Evolutionary conservation across 176 grass and related monocot species (phyloP).

Genomic region (Puya raimondii): DNA sequence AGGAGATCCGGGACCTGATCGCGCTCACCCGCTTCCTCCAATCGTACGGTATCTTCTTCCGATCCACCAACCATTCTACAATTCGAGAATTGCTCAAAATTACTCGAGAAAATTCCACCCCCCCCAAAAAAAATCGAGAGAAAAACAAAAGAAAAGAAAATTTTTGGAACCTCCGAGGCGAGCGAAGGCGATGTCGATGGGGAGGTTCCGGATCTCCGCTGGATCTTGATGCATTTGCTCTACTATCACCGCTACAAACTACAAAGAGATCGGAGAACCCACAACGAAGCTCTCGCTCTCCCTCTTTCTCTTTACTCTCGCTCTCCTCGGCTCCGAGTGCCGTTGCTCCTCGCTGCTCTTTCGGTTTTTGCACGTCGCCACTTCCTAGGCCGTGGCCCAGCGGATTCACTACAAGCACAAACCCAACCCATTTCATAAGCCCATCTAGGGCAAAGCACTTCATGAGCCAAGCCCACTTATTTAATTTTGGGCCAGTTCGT

Average conservation of each 20-base stretch:
- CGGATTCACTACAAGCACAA: too few relatives aligned
- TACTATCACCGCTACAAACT: not conserved
- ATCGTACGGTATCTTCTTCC: slow-evolving; percentile 81
- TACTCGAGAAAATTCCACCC: not conserved
- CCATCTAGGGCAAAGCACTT: too few relatives aligned
- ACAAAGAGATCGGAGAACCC: not conserved
- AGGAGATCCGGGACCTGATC: slow-evolving; percentile 48
- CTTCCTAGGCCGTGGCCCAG: too few relatives aligned
- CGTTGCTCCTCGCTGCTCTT: too few relatives aligned
- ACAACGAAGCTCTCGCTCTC: not conserved
- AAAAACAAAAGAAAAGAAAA: not conserved
- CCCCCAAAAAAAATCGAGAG: not conserved
- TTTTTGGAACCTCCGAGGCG: slow-evolving; percentile 46
- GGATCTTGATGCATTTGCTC: slow-evolving; percentile 40
- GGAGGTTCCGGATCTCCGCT: slow-evolving; percentile 60
- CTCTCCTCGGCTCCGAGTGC: too few relatives aligned
- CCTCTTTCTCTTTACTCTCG: too few relatives aligned
- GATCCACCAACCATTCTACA: slow-evolving; percentile 94
- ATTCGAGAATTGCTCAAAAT: not conserved
- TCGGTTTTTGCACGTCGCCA: too few relatives aligned
- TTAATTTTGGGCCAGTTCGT: too few relatives aligned
- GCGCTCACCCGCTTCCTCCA: slow-evolving; percentile 70
- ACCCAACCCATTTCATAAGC: too few relatives aligned
- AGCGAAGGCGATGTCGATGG: slow-evolving; percentile 79
- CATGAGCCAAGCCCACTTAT: too few relatives aligned